phyloP scores from a whole-genome alignment of 2,329 filamentous ascomycete genomes.

The Claviceps sorghi region DNA sequence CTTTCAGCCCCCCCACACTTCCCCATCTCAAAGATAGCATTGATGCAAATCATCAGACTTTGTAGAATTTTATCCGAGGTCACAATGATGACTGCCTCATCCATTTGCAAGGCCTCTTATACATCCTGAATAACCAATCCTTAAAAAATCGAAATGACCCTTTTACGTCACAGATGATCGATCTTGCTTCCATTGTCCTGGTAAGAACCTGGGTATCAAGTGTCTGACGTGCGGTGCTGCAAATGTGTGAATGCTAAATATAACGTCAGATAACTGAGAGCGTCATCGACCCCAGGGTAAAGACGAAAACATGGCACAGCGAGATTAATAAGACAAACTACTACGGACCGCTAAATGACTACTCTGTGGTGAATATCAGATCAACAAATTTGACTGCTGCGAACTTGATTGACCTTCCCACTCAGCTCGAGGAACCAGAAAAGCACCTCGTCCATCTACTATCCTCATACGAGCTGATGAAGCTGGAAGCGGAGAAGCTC shows the following conservation, averaged over 20 bases:
- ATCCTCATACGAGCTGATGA: constrained; percentile 4
- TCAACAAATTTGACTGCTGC: constrained; percentile 5
- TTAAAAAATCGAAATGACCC: not conserved
- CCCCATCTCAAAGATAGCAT: not conserved
- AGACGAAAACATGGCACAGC: not conserved
- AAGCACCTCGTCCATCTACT: constrained; percentile 2
- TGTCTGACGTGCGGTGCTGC: not conserved
- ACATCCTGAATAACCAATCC: constrained; percentile 2
- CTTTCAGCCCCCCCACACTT: no score
- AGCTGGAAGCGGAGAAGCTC: constrained; percentile 1
- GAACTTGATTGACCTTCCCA: constrained; percentile 3
- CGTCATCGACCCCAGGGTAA: constrained; percentile 4
- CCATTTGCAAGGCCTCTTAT: constrained; percentile 2
- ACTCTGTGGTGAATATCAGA: constrained; percentile 5
- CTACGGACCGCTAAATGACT: constrained; percentile 5
- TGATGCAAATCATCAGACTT: not conserved
- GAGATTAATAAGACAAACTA: constrained; percentile 3
- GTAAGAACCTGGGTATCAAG: not conserved
- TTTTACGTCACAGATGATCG: constrained; percentile 4
- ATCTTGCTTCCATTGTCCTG: constrained; percentile 1
- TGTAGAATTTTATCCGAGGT: constrained; percentile 1
- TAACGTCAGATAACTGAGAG: constrained; percentile 2
- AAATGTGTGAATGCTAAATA: not conserved
- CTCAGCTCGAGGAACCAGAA: constrained; percentile 3
- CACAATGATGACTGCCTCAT: constrained; percentile 2